Evolutionary conservation across 176 grass and related monocot genomes (phyloP).

Genomic region (Paspalum notatum): DNA sequence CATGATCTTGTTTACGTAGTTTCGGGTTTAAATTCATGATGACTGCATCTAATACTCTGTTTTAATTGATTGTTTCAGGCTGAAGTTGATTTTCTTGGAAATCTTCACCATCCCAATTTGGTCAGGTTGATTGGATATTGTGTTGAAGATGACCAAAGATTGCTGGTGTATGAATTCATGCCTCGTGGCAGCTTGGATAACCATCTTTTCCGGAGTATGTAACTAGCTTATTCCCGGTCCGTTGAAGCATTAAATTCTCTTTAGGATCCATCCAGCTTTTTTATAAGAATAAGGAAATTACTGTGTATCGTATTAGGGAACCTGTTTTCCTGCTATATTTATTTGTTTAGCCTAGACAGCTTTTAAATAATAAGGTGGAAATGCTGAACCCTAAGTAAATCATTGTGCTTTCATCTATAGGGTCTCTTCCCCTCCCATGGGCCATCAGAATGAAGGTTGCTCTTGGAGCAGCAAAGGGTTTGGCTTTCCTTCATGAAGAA

Average conservation of each 20-base stretch:
- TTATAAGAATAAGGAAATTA: not conserved
- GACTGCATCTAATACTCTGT: constrained; percentile 1
- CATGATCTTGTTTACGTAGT: not conserved
- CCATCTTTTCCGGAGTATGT: constrained; percentile 92
- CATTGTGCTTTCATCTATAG: constrained; percentile 34
- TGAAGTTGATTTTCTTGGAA: constrained; percentile 89
- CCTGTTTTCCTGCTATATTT: constrained; percentile 13
- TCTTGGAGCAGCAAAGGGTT: constrained; percentile 75
- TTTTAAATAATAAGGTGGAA: constrained; percentile 2
- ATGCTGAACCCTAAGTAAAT: constrained; percentile 22
- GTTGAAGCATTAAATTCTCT: constrained; percentile 18
- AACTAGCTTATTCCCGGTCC: not conserved
- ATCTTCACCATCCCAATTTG: constrained; percentile 78
- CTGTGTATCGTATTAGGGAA: constrained; percentile 2
- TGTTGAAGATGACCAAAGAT: constrained; percentile 88
- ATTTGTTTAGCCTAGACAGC: not conserved
- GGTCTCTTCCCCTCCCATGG: constrained; percentile 82
- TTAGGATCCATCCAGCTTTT: not conserved
- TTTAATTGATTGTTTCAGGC: constrained; percentile 49
- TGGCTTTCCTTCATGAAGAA: constrained; percentile 85
- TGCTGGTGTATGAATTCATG: constrained; percentile 94
- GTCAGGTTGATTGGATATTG: constrained; percentile 85
- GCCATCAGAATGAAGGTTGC: constrained; percentile 81
- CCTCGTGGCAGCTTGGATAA: constrained; percentile 86
- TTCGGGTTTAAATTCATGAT: constrained; percentile 24